A percentile compares a stretch with the other conserved stretches of the same genome.
Evolutionary conservation across 768 basidiomycete genomes (phyloP).

Genomic region (Russula ochroleuca): DNA sequence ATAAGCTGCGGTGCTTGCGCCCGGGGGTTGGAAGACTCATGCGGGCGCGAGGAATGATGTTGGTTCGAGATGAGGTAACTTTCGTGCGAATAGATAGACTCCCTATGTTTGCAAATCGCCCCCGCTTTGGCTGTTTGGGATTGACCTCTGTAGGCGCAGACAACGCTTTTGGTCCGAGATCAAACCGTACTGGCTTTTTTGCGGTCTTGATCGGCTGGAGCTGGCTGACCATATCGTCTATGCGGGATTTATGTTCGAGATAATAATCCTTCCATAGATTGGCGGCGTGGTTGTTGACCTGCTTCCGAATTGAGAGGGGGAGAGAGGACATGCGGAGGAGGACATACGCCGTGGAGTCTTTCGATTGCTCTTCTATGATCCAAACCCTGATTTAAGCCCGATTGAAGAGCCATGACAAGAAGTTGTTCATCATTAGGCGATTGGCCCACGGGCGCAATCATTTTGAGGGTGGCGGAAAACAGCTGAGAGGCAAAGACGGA

Average conservation of each 20-base stretch:
- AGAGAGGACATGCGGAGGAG: neutral
- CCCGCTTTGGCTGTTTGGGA: neutral
- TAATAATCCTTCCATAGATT: slow-evolving; percentile 80
- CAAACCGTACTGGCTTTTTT: slow-evolving; percentile 35
- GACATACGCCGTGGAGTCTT: slow-evolving; percentile 57
- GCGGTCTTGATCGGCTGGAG: slow-evolving; percentile 32
- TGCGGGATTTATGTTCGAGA: slow-evolving; percentile 58
- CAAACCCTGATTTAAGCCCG: slow-evolving; percentile 40
- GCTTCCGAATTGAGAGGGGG: slow-evolving; percentile 1
- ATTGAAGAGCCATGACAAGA: slow-evolving; percentile 47
- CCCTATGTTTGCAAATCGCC: neutral
- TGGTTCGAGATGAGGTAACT: neutral
- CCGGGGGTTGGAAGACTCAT: neutral
- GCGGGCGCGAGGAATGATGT: neutral
- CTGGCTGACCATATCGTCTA: slow-evolving; percentile 42
- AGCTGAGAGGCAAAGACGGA: slow-evolving; percentile 13
- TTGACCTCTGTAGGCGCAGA: slow-evolving; percentile 1
- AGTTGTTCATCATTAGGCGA: slow-evolving; percentile 52
- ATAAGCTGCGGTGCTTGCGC: slow-evolving; percentile 1
- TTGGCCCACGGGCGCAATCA: slow-evolving; percentile 51
- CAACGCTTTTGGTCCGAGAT: neutral
- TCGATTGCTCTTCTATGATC: slow-evolving; percentile 65
- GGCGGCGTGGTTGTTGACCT: slow-evolving; percentile 48
- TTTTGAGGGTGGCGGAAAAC: slow-evolving; percentile 24
- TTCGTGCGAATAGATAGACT: neutral